Base-by-base conservation (phyloP, 2,329 filamentous ascomycete genomes). In the Aspergillus neotritici region DNA sequence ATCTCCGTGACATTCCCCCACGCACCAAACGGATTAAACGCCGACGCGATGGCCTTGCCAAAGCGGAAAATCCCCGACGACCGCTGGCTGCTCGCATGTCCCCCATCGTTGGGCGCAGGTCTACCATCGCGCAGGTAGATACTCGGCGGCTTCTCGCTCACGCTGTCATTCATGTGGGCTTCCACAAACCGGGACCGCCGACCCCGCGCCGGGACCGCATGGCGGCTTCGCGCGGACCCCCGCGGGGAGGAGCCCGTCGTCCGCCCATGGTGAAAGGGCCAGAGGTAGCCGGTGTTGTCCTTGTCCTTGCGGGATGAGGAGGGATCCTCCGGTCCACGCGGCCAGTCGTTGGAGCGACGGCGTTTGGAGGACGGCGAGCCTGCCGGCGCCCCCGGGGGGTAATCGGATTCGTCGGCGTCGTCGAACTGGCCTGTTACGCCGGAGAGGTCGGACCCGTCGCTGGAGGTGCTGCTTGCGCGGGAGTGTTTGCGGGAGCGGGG, bases 91-190 rank as follows among this genome's bases (percentile, higher is more conserved):
- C 67, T 62, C 12, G 17, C 37, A 11, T 60, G 49, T 15, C 54
- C 56, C 28, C 25, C 41, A 7, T 15, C 25, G 10, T 54, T 50
- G 8, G 47, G 40, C 9, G 50, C 36, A 3, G 52, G 51, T 30
- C 56, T 58, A 9, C 51, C 45, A 11, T 65, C 60, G 5, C 68
- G 80, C 33, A 85, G 73, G 63, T 86, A 89, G 32, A 80, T 75
- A 34, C 77, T 74, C 0, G 86, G 86, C 21, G 87, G 87, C 46
- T 75, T 78, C 46, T 80, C 76, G 58, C 85, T 90, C 28, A 79
- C 73, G 51, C 86, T 82, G 65, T 94, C 87, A 58, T 83, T 87
- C 86, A 95, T 91, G 57, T 84, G 91, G 32, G 85, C 89, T 67
- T 95, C 89, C 31, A 78, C 65, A 52, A 84, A 84, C 42, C 69